Percentiles rank a stretch among this genome's conserved stretches.
phyloP scores from a whole-genome alignment of 805 yeast genomes.

The Sugiyamaella floridensis region DNA sequence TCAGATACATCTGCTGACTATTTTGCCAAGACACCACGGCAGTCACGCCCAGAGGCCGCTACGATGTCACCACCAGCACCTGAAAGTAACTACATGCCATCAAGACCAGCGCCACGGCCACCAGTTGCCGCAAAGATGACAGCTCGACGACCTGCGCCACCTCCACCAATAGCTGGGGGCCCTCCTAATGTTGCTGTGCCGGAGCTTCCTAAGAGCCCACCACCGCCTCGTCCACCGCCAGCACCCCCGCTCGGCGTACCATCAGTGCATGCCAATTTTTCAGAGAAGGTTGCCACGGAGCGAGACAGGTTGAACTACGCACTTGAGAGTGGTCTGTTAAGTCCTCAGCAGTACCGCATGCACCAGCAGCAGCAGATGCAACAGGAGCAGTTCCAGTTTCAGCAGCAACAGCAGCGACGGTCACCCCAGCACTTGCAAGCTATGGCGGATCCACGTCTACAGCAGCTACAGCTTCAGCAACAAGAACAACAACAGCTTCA shows the following conservation, averaged over 20 bases:
- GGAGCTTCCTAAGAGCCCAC: constrained; percentile 18
- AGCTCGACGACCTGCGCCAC: constrained; percentile 2
- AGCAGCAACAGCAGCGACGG: constrained; percentile 22
- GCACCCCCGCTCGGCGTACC: constrained; percentile 39
- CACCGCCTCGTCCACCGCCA: constrained; percentile 36
- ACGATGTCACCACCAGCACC: background rate
- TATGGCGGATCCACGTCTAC: constrained; percentile 12
- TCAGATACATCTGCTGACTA: background rate
- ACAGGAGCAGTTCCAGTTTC: constrained; percentile 27
- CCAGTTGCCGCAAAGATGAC: constrained; percentile 13
- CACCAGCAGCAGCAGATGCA: constrained; percentile 36
- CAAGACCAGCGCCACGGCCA: constrained; percentile 29
- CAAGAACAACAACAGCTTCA: constrained; percentile 5
- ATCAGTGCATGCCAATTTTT: constrained; percentile 23
- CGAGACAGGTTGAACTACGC: constrained; percentile 33
- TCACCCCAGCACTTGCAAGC: constrained; percentile 18
- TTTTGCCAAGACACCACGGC: background rate
- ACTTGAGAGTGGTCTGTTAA: constrained; percentile 21
- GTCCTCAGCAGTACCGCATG: constrained; percentile 27
- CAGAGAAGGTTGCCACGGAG: constrained; percentile 18
- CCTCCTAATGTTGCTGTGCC: constrained; percentile 15
- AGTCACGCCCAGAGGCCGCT: background rate
- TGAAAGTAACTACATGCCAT: constrained; percentile 20
- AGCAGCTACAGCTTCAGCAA: constrained; percentile 9
- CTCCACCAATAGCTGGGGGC: constrained; percentile 8